These are phyloP conservation scores for Diaporthe helianthi DNA, from an alignment of 2,329 filamentous ascomycete species.

Conservation along the genomic window DNA sequence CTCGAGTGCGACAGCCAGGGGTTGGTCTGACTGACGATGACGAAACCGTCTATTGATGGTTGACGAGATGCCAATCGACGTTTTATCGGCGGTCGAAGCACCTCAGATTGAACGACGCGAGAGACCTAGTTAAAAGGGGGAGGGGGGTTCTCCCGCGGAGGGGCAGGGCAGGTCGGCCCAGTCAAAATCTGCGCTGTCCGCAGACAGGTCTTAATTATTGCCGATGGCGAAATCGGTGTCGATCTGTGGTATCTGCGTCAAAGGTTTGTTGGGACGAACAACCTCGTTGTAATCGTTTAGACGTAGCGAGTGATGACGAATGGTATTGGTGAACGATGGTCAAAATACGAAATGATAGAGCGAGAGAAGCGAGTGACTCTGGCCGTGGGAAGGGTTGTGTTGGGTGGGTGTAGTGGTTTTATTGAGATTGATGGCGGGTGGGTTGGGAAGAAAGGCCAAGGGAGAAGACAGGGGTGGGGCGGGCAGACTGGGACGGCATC, in stretches of 20 bases:
- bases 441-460: conserved; percentile 13
- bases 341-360: conserved; percentile 30
- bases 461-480: conserved; percentile 8
- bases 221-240: not conserved
- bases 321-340: conserved; percentile 16
- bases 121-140: conserved; percentile 20
- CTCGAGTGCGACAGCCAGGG: not conserved
- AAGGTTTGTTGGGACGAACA: conserved; percentile 8
- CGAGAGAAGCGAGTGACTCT: conserved; percentile 24
- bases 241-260: conserved; percentile 8
- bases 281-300: conserved; percentile 13
- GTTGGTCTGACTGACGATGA: not conserved
- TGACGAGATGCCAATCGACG: not conserved
- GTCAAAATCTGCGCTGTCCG: conserved; percentile 19
- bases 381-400: not conserved
- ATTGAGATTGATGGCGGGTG: conserved; percentile 24
- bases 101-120: conserved; percentile 2
- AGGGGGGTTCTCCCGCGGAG: not conserved
- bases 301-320: conserved; percentile 15
- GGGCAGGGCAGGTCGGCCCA: not conserved
- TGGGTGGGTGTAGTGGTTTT: conserved; percentile 18
- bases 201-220: not conserved
- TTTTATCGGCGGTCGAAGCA: not conserved
- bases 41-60: not conserved
- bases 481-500: conserved; percentile 2